Base-by-base conservation (phyloP, 495 filamentous ascomycete species). In the Podospora australis region DNA sequence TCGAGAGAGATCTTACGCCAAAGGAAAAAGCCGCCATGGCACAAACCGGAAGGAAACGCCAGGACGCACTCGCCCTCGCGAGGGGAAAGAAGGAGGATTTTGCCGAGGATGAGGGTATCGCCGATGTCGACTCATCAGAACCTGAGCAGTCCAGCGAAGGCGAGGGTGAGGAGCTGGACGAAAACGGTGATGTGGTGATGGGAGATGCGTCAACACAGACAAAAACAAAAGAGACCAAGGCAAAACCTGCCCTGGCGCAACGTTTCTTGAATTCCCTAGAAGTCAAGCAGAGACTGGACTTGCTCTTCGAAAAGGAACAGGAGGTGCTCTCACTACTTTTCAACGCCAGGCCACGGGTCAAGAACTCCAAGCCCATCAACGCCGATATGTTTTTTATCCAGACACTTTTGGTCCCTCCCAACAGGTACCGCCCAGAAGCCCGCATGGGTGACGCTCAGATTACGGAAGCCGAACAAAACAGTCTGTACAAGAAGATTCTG, bases 351-450 rank as follows among this genome's bases (percentile, higher is more conserved):
- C 79, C 83, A 17, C 56, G 68, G 7, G 68, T 64, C 16, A 77
- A 74, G 48, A 70, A 65, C 36, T 48, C 69, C 1, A 63, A 64
- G 22, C 70, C 67, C 10, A 66, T 91, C 7, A 78, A 70, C 5
- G 79, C 88, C 0, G 85, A 92, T 58, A 96, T 96, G 80, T 96
- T 99, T 66, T 99, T 99, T 69, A 74, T 97, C 39, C 80, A 83
- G 51, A 81, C 74, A 25, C 69, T 99, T 26, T 65, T 96, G 19
- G 86, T 99, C 3, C 90, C 94, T 13, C 92, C 94, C 0, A 96
- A 92, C 61, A 86, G 82, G 56, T 97, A 84, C 63, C 82, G 94
- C n/a, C 89, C 90, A 19, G 90, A 90, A 63, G 81, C 88, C n/a
- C 73, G 77, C 24, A 85, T 87, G 35, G 86, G 87, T 40, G 77